phyloP scores from a whole-genome alignment of 371 early-diverging fungal genomes.

The Blakeslea trispora region DNA sequence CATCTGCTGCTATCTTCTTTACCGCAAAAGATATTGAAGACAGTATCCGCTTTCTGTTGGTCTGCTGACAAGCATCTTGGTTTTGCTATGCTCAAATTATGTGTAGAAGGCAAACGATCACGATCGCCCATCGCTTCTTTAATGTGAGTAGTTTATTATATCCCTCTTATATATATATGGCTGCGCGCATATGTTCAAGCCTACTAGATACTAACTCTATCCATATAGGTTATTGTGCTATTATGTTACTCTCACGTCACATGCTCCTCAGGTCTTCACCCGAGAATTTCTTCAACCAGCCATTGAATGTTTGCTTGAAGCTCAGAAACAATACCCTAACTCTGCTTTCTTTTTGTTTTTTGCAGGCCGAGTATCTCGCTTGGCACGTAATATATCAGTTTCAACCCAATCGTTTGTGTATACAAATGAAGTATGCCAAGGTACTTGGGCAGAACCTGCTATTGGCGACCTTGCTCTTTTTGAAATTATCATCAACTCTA shows the following conservation, averaged over 20 bases:
- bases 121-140: constrained; percentile 62
- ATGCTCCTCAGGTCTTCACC: constrained; percentile 49
- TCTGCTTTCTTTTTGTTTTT: constrained; percentile 67
- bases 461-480: constrained; percentile 55
- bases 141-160: constrained; percentile 47
- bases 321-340: constrained; percentile 58
- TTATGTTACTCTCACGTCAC: constrained; percentile 45
- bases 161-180: no score
- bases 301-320: constrained; percentile 59
- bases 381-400: constrained; percentile 45
- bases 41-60: constrained; percentile 62
- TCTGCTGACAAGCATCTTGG: constrained; percentile 62
- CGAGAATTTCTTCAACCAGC: constrained; percentile 52
- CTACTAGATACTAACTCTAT: background rate
- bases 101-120: constrained; percentile 56
- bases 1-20: constrained; percentile 59
- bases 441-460: constrained; percentile 49
- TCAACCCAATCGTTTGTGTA: constrained; percentile 55
- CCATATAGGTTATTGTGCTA: constrained; percentile 40
- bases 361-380: constrained; percentile 61
- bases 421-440: constrained; percentile 46
- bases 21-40: constrained; percentile 58
- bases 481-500: constrained; percentile 62
- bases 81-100: constrained; percentile 55
- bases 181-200: background rate